Percentiles rank a stretch among this genome's conserved stretches.
Evolutionary conservation across 257 asterid species (phyloP).

Genomic region (Solanum arcanum): DNA sequence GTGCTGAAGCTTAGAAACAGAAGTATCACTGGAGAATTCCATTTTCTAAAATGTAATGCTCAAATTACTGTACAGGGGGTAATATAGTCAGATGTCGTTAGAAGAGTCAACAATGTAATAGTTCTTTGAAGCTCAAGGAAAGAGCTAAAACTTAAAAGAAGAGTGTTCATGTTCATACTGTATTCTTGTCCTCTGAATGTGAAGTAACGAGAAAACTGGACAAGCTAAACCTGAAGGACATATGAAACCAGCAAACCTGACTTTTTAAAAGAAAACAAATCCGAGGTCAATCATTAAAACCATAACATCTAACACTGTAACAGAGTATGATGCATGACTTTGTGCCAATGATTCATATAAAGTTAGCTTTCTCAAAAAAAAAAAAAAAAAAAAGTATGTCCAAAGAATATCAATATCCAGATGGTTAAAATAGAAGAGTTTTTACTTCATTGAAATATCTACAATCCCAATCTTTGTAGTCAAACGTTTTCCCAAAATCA

Average conservation of each 20-base stretch:
- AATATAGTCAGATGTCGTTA: not conserved
- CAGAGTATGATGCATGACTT: not conserved
- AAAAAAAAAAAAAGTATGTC: not conserved
- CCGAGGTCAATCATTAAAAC: not conserved
- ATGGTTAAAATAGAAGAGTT: not conserved
- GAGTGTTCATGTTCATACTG: not conserved
- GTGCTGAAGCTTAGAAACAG: not conserved
- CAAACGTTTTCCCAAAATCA: not conserved
- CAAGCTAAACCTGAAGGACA: not conserved
- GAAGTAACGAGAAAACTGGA: not conserved
- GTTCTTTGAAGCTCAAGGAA: not conserved
- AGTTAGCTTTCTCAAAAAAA: not conserved
- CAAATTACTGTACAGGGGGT: not conserved
- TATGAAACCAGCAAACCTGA: not conserved
- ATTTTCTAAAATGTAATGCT: not conserved
- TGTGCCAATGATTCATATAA: not conserved
- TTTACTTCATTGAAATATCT: not conserved
- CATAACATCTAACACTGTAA: not conserved
- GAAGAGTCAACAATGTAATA: not conserved
- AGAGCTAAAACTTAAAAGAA: not conserved
- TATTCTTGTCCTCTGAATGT: not conserved
- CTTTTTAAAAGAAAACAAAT: not conserved
- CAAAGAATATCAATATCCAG: not conserved
- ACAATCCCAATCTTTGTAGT: not conserved
- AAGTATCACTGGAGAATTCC: not conserved